These are phyloP conservation scores for Hymenoscyphus fraxineus DNA, from an alignment of 2,329 filamentous ascomycete genomes.

Conservation along the genomic window DNA sequence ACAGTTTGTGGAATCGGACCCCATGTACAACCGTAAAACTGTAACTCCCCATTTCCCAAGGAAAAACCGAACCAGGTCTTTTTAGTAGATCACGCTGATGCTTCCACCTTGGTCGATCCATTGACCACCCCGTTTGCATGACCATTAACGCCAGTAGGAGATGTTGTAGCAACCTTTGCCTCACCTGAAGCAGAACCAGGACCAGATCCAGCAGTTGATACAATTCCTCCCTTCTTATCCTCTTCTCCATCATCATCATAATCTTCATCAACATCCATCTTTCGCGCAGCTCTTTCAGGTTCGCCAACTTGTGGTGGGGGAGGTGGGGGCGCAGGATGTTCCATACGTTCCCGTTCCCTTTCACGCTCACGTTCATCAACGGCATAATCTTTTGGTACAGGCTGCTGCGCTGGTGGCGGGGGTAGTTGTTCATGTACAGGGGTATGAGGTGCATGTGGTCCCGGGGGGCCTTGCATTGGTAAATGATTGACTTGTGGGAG, in stretches of 20 bases:
- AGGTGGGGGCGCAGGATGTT: slow-evolving; percentile 36
- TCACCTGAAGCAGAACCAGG: slow-evolving; percentile 42
- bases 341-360: slow-evolving; percentile 38
- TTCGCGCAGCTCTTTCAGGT: slow-evolving; percentile 76
- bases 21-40: background rate
- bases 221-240: slow-evolving; percentile 60
- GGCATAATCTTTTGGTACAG: slow-evolving; percentile 46
- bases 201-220: slow-evolving; percentile 43
- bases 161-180: slow-evolving; percentile 44
- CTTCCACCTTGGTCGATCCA: slow-evolving; percentile 32
- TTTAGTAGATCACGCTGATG: slow-evolving; percentile 16
- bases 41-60: background rate
- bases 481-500: slow-evolving; percentile 36
- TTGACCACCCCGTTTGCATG: slow-evolving; percentile 33
- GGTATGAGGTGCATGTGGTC: slow-evolving; percentile 41
- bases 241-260: slow-evolving; percentile 95
- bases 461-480: slow-evolving; percentile 57
- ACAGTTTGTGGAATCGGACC: slow-evolving; percentile 11
- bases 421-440: slow-evolving; percentile 43
- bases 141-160: slow-evolving; percentile 41
- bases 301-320: slow-evolving; percentile 57
- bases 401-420: slow-evolving; percentile 43
- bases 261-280: slow-evolving; percentile 96
- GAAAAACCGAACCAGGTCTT: background rate
- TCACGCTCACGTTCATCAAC: slow-evolving; percentile 56